Evolutionary conservation across 2,329 filamentous ascomycete species (phyloP).

Genomic region (Pseudopithomyces maydicus): DNA sequence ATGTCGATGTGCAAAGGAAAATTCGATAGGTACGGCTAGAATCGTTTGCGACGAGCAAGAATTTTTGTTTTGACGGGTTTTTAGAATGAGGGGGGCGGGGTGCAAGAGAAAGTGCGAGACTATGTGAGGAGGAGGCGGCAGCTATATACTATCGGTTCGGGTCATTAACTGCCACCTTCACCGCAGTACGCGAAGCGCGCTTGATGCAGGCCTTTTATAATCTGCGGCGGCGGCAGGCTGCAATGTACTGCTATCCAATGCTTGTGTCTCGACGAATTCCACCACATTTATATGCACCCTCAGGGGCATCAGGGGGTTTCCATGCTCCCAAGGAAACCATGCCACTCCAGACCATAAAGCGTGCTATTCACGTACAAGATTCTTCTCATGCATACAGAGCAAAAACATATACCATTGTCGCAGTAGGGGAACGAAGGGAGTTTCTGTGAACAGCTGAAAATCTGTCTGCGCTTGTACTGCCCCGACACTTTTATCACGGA

Average conservation of each 20-base stretch:
- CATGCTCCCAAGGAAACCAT: background rate
- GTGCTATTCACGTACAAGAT: background rate
- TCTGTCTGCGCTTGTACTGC: too few species aligned
- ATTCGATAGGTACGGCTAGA: background rate
- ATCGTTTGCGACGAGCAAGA: background rate
- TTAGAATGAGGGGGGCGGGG: slow-evolving; percentile 2
- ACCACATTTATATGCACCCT: background rate
- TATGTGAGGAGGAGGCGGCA: background rate
- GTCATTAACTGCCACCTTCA: slow-evolving; percentile 1
- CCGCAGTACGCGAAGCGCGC: background rate
- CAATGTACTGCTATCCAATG: background rate
- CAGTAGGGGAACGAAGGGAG: too few species aligned
- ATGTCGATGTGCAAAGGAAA: background rate
- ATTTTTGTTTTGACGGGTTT: background rate
- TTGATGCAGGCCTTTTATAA: background rate
- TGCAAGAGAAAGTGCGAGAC: slow-evolving; percentile 2
- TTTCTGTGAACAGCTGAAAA: too few species aligned
- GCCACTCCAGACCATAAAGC: background rate
- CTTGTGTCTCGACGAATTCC: background rate
- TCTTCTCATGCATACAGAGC: background rate
- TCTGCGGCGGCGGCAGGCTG: background rate
- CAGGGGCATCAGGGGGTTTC: background rate
- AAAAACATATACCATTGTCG: too few species aligned
- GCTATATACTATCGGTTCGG: slow-evolving; percentile 1
- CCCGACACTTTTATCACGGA: too few species aligned